Percentiles rank a stretch among this genome's conserved stretches.
Conservation (phyloP, 352 stramenopile species). For the Blastocystis sp. region DNA sequence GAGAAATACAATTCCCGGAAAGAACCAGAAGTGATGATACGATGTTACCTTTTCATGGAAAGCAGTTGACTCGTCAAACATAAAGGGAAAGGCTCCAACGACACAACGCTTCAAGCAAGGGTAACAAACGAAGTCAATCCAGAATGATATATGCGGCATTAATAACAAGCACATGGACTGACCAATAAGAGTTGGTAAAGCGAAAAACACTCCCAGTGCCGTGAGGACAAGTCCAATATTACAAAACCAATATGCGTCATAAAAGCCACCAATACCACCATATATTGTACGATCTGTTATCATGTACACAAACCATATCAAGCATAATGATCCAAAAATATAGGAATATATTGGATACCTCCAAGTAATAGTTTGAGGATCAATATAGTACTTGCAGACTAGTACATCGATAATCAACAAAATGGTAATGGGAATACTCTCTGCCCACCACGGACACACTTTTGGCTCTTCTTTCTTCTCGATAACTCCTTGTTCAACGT, state of each 20-base stretch:
- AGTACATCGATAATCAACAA: neutral
- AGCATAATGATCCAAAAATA: neutral
- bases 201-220: neutral
- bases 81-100: neutral
- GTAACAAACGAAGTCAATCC: constrained; percentile 48
- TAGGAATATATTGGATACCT: constrained; percentile 20
- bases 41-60: constrained; percentile 28
- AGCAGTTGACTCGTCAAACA: constrained; percentile 29
- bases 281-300: neutral
- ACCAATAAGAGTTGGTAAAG: constrained; percentile 31
- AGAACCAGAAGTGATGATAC: constrained; percentile 64
- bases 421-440: neutral
- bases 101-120: neutral
- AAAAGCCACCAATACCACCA: constrained; percentile 38
- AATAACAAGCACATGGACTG: constrained; percentile 36
- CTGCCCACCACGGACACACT: constrained; percentile 22
- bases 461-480: neutral
- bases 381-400: neutral
- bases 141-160: constrained; percentile 54
- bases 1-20: constrained; percentile 25
- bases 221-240: constrained; percentile 38
- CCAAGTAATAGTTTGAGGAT: neutral
- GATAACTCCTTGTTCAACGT: neutral
- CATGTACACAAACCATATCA: constrained; percentile 16
- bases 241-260: constrained; percentile 66